Evolutionary conservation across 2,329 filamentous ascomycete species (phyloP), one percentile per base, ranked within the genome.

Genomic region (Aspergillus pseudoviridinutans): DNA sequence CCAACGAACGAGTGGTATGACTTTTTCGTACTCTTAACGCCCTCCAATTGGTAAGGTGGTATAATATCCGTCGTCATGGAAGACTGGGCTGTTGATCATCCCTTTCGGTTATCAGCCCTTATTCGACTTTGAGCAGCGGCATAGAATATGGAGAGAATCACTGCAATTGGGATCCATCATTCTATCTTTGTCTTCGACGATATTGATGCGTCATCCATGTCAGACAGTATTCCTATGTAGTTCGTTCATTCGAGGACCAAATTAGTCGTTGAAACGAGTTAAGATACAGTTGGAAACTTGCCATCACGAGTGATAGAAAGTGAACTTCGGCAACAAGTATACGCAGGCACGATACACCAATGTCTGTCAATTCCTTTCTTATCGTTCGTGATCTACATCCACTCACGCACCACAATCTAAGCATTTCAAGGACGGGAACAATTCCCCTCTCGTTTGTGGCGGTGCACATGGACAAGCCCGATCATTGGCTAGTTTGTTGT

Each of bases 381-480:
- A 51, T 51, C 46, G 35, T 55, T 47, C 53, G 53, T 55, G 47
- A 25, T 41, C 32, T 35, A 35, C 14, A 17, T 6, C 32, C 32
- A 35, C 32, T 35, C 12, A 35, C 32, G 32, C 32, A 35, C 12
- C 12, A 17, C 12, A 35, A 17, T 35, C 32, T 35, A 35, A 35
- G 32, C 32, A 38, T 38, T 38, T 35, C 14, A 38, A 38, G 14
- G 5, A 38, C 32, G 32, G 32, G 53, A 44, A 41, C 35, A 22
- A 41, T 54, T 29, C 38, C 41, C 49, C 51, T 60, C 54, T 27
- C 41, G 50, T 24, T 6, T 58, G 62, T 64, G 61, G 62, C 63
- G 58, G 64, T 65, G 60, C 54, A 47, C 9, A 35, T 17, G 10
- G 29, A 29, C 4, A n/a, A 52, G 32, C 25, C n/a, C n/a, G 50